Evolutionary conservation across 129 eudicot genomes (phyloP), one percentile per base, ranked within the genome.

Genomic region (Flaveria brownii): DNA sequence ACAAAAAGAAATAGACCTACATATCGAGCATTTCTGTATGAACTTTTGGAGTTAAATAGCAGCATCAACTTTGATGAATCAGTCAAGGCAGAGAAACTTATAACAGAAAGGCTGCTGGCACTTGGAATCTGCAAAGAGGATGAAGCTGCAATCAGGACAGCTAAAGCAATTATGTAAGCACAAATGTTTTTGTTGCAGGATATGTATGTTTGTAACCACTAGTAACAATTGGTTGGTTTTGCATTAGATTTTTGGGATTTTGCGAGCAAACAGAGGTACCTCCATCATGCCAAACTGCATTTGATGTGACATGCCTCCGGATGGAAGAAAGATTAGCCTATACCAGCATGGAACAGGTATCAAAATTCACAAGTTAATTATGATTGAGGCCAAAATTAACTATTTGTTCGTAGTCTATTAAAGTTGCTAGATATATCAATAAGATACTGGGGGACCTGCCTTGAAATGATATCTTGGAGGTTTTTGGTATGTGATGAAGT

Each of bases 241-340:
- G 84, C 25, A 28, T 66, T 75, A 95, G 99, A 67, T 91, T 89
- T 82, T 81, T 95, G 90, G 99, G 99, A 71, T 80, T 95, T 50
- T 79, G 80, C 18, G 97, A 95, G 83, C 55, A 74, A 45, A 76
- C 73, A 30, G 88, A 82, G 77, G 78, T 95, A 67, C 99, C 99
- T 71, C 45, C 72, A 66, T 82, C 92, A 68, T 95, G 97, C 85
- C 74, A 80, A 80, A 81, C 85, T 75, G 90, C 97, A 72, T 95
- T 95, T 82, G 97, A 95, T 54, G 92, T 88, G 57, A 89, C 94
- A n/a, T 89, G 96, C 83, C 85, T 83, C 62, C 90, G 87, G 52
- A 95, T 95, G 99, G 99, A 91, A 86, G 92, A 89, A 81, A 91
- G 83, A 78, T 80, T 95, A 72, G 87, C 93, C 51, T 95, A 91